These are phyloP conservation scores for Paramyrothecium sp. DNA, from an alignment of 2,329 filamentous ascomycete genomes.

Conservation along the genomic window DNA sequence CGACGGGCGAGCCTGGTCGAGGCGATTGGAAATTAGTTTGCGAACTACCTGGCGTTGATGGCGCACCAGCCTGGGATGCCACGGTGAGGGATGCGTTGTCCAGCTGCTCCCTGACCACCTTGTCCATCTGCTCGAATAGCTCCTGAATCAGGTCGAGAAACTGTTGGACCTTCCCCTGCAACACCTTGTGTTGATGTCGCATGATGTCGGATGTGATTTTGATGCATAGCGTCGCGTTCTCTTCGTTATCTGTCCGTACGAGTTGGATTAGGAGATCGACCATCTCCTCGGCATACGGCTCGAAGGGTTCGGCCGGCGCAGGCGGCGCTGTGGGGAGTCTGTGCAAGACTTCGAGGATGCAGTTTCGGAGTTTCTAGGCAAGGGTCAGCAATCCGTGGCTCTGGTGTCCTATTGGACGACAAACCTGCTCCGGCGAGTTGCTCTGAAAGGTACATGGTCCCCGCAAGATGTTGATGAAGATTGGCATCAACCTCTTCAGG, in stretches of 20 bases:
- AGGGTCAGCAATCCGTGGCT: conserved; percentile 13
- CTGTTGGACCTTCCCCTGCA: conserved; percentile 76
- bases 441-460: conserved; percentile 89
- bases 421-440: conserved; percentile 82
- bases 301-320: conserved; percentile 76
- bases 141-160: conserved; percentile 93
- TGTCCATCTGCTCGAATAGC: conserved; percentile 92
- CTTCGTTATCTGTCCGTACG: conserved; percentile 91
- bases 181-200: conserved; percentile 83
- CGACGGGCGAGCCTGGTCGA: conserved; percentile 84
- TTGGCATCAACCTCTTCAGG: conserved; percentile 82
- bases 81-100: conserved; percentile 67
- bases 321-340: conserved; percentile 66
- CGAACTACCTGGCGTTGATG: conserved; percentile 65
- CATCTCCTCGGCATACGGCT: conserved; percentile 83
- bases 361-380: conserved; percentile 79
- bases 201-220: conserved; percentile 98
- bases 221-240: conserved; percentile 97
- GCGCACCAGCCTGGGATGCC: conserved; percentile 52
- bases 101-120: conserved; percentile 91
- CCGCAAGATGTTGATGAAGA: conserved; percentile 82
- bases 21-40: conserved; percentile 81
- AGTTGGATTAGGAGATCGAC: conserved; percentile 88
- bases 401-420: too few species aligned
- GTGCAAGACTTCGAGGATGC: conserved; percentile 91